Conservation (phyloP, 2,329 filamentous ascomycete genomes). For the Gaeumannomyces sp. region DNA sequence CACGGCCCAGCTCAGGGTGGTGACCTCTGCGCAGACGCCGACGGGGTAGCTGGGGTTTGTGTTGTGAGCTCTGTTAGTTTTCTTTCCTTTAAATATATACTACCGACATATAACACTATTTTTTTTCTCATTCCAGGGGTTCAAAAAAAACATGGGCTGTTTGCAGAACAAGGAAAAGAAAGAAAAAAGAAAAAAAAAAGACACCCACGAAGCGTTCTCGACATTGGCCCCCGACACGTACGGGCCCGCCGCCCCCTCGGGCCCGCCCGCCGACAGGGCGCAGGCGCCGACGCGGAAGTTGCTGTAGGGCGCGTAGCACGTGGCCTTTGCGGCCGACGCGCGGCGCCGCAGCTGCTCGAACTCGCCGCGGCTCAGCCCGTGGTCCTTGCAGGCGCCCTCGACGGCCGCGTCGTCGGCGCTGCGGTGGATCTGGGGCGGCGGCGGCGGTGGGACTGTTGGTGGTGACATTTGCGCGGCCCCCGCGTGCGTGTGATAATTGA, state of each 20-base stretch:
- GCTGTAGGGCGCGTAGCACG: constrained; percentile 90
- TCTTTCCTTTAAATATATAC: too few species aligned
- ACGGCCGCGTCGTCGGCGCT: constrained; percentile 20
- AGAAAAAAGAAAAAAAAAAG: too few species aligned
- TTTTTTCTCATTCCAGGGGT: too few species aligned
- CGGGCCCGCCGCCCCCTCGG: constrained; percentile 16
- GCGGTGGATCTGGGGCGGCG: neutral
- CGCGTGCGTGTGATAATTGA: neutral
- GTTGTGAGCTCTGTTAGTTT: neutral
- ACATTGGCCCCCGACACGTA: constrained; percentile 76
- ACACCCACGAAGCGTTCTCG: constrained; percentile 67
- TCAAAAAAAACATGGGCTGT: too few species aligned
- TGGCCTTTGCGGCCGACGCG: constrained; percentile 65
- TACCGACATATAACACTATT: too few species aligned
- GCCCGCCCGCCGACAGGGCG: constrained; percentile 32
- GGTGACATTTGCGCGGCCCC: neutral
- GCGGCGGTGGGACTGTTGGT: too few species aligned
- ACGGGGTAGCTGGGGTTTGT: constrained; percentile 61
- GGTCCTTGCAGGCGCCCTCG: constrained; percentile 27
- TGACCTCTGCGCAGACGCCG: constrained; percentile 89
- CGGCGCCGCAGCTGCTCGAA: constrained; percentile 56
- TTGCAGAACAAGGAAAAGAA: too few species aligned
- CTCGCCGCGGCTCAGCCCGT: constrained; percentile 54
- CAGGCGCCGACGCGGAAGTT: constrained; percentile 85
- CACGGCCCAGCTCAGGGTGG: constrained; percentile 78